These are phyloP conservation scores for Metroxylon sagu DNA, from an alignment of 176 grass and related monocot genomes.

Conservation along the genomic window DNA sequence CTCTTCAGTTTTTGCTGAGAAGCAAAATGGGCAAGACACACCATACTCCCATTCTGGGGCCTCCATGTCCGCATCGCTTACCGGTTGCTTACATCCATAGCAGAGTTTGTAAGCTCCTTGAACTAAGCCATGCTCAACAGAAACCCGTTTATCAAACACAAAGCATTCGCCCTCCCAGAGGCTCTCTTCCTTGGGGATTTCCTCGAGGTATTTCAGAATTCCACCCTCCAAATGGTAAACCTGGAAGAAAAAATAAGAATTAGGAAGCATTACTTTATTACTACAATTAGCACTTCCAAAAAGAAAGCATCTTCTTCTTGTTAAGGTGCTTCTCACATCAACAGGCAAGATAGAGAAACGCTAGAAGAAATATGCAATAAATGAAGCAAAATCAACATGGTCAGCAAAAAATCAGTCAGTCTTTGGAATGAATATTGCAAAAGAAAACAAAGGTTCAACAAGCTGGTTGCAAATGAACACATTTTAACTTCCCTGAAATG, in stretches of 20 bases:
- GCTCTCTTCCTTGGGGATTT: constrained; percentile 66
- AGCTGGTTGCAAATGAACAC: too few relatives aligned
- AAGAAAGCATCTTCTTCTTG: too few relatives aligned
- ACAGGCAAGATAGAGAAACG: too few relatives aligned
- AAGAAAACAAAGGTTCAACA: too few relatives aligned
- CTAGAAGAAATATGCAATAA: too few relatives aligned
- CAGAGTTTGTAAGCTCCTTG: constrained; percentile 90
- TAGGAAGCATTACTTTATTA: not conserved
- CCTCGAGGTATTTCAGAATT: constrained; percentile 91
- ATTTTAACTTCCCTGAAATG: too few relatives aligned
- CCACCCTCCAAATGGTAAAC: constrained; percentile 96
- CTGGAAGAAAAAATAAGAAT: constrained; percentile 20
- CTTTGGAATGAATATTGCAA: too few relatives aligned
- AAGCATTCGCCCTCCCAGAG: constrained; percentile 95
- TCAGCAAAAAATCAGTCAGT: too few relatives aligned
- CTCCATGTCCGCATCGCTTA: constrained; percentile 82
- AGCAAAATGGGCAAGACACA: constrained; percentile 81
- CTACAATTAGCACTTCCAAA: too few relatives aligned
- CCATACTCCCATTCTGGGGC: constrained; percentile 75
- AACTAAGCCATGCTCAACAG: constrained; percentile 72
- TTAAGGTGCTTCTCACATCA: too few relatives aligned
- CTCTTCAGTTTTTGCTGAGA: constrained; percentile 49
- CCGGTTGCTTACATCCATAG: constrained; percentile 90
- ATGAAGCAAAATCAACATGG: too few relatives aligned
- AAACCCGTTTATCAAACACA: constrained; percentile 95